These are phyloP conservation scores for Nakazawaea pomicola DNA, from an alignment of 805 yeast species.

Conservation along the genomic window DNA sequence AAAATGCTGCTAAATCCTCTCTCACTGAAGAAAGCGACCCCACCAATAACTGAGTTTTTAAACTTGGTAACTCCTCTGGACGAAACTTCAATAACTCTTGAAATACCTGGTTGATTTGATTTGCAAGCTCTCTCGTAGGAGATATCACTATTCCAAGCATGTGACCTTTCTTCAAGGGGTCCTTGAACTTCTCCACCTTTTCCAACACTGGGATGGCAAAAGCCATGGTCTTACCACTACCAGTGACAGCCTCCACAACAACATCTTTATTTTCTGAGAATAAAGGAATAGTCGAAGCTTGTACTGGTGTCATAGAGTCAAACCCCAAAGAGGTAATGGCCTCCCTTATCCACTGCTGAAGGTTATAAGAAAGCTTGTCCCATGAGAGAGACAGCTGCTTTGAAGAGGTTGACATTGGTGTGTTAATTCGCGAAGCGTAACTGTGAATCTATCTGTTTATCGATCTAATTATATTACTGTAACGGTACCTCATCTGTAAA, in stretches of 20 bases:
- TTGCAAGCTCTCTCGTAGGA: constrained; percentile 62
- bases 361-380: constrained; percentile 46
- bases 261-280: constrained; percentile 85
- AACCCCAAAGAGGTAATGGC: constrained; percentile 76
- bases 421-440: neutral
- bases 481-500: too few species aligned
- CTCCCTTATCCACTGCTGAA: constrained; percentile 67
- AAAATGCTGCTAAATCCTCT: constrained; percentile 64
- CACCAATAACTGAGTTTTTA: constrained; percentile 57
- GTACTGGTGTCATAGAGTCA: constrained; percentile 90
- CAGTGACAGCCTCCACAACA: constrained; percentile 95
- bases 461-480: too few species aligned
- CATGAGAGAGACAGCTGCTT: constrained; percentile 49
- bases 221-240: constrained; percentile 96
- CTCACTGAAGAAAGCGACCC: constrained; percentile 60
- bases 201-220: constrained; percentile 81
- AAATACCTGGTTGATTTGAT: constrained; percentile 68
- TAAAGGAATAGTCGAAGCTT: constrained; percentile 89
- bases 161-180: constrained; percentile 51
- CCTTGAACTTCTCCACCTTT: constrained; percentile 38
- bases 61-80: constrained; percentile 37
- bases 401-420: constrained; percentile 12
- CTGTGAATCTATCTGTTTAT: too few species aligned
- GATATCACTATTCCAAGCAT: constrained; percentile 69
- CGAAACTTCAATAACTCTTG: constrained; percentile 50